Evolutionary conservation across 2,329 filamentous ascomycete genomes (phyloP), one percentile per base, ranked within the genome.

Genomic region (Trichoderma endophyticum): DNA sequence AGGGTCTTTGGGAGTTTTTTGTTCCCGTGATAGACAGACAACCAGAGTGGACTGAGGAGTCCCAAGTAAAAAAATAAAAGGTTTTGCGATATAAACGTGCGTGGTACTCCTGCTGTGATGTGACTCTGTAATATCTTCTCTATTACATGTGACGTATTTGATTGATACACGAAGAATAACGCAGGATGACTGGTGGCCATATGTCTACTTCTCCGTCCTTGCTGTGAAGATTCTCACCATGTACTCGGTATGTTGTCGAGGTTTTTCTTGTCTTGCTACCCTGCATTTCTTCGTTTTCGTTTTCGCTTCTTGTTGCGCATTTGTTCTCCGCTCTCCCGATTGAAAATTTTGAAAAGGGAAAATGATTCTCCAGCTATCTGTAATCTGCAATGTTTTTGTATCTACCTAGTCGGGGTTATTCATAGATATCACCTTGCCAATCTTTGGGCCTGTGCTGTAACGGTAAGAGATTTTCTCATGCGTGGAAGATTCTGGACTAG

Each of bases 1-100:
- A 62, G 73, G 66, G 70, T 61, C 69, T 72, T 72, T 66, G 54
- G 59, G 57, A 36, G 32, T 36, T 57, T 57, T 73, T 71, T 73
- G 70, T 75, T 71, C 73, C 75, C 68, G 63, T 74, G 73, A 70
- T 76, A 75, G 73, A 75, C 43, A 75, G 76, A 79, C 74, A 76
- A 79, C 79, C 79, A 80, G 78, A 77, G 80, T 79, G 80, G 79
- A 83, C 81, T 82, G 80, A 83, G 81, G 81, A 82, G 78, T 82
- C 80, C 78, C 77, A 77, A 81, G 72, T 73, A 78, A 81, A 70
- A 69, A 83, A 82, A 82, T 81, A 80, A 64, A 69, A 71, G 36
- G 43, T 72, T 68, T 72, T 72, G 64, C 71, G 60, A 70, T 66
- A 43, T 39, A 43, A 43, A 1, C 32, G 4, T 32, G 18, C 18